These are phyloP conservation scores for Saxophila tyrrhenica DNA, from an alignment of 495 filamentous ascomycete species.

Conservation along the genomic window DNA sequence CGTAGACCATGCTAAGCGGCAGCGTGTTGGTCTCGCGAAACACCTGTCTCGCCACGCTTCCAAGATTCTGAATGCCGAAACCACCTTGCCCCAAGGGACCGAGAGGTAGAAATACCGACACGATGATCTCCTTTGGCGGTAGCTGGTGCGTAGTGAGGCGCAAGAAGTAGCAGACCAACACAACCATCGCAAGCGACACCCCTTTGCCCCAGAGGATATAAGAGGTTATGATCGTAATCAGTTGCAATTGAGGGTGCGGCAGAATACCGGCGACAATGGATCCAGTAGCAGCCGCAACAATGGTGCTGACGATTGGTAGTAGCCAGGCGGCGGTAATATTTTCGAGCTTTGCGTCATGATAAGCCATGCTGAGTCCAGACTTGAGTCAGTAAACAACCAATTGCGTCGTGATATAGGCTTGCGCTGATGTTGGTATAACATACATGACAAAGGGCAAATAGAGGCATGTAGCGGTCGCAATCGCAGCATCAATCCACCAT, in stretches of 20 bases:
- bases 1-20: constrained; percentile 7
- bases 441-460: constrained; percentile 48
- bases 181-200: constrained; percentile 41
- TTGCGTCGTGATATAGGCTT: too few relatives aligned
- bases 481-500: constrained; percentile 48
- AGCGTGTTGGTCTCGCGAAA: constrained; percentile 43
- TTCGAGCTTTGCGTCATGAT: constrained; percentile 29
- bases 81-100: constrained; percentile 51
- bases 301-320: constrained; percentile 46
- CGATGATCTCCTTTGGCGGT: constrained; percentile 48
- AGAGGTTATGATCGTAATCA: constrained; percentile 44
- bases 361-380: constrained; percentile 26
- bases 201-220: constrained; percentile 54
- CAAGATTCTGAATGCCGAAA: constrained; percentile 46
- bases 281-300: constrained; percentile 49
- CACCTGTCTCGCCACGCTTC: constrained; percentile 36
- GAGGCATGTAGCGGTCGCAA: constrained; percentile 40
- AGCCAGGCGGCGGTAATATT: constrained; percentile 50
- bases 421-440: too few relatives aligned
- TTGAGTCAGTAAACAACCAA: too few relatives aligned
- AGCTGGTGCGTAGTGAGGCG: constrained; percentile 46
- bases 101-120: constrained; percentile 49
- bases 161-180: constrained; percentile 51
- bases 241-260: constrained; percentile 39
- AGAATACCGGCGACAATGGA: constrained; percentile 44